Conservation (phyloP, 2,329 filamentous ascomycete genomes). For the Daldinia sp. region DNA sequence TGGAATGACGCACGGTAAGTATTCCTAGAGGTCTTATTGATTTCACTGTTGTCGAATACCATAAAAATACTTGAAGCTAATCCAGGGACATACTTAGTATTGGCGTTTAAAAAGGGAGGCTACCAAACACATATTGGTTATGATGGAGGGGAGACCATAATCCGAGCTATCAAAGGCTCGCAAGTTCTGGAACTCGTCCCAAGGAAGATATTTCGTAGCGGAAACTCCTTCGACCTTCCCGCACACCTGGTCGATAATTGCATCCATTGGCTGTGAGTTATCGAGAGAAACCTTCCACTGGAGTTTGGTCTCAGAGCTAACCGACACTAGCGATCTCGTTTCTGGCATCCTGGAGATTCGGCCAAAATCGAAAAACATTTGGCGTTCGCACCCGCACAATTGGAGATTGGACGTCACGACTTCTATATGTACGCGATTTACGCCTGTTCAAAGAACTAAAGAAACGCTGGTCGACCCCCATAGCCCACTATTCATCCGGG, state of each 20-base stretch:
- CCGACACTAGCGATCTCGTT: slow-evolving; percentile 31
- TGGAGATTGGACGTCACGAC: slow-evolving; percentile 49
- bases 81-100: slow-evolving; percentile 4
- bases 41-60: too few species aligned
- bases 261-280: slow-evolving; percentile 67
- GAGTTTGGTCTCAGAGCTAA: not conserved
- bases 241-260: slow-evolving; percentile 58
- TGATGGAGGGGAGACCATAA: slow-evolving; percentile 50
- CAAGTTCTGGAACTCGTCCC: slow-evolving; percentile 49
- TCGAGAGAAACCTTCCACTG: not conserved
- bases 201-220: slow-evolving; percentile 42
- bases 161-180: slow-evolving; percentile 50
- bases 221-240: slow-evolving; percentile 58
- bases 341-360: slow-evolving; percentile 60
- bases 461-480: slow-evolving; percentile 58
- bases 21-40: not conserved
- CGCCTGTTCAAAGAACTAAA: not conserved
- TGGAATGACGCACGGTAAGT: slow-evolving; percentile 61
- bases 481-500: slow-evolving; percentile 49
- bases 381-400: slow-evolving; percentile 38
- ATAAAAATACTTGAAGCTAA: slow-evolving; percentile 33
- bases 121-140: slow-evolving; percentile 65
- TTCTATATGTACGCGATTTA: slow-evolving; percentile 32
- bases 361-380: slow-evolving; percentile 47
- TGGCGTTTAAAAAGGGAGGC: slow-evolving; percentile 44